Conservation (phyloP, 129 eudicot species). For the Deinandra increscens region DNA sequence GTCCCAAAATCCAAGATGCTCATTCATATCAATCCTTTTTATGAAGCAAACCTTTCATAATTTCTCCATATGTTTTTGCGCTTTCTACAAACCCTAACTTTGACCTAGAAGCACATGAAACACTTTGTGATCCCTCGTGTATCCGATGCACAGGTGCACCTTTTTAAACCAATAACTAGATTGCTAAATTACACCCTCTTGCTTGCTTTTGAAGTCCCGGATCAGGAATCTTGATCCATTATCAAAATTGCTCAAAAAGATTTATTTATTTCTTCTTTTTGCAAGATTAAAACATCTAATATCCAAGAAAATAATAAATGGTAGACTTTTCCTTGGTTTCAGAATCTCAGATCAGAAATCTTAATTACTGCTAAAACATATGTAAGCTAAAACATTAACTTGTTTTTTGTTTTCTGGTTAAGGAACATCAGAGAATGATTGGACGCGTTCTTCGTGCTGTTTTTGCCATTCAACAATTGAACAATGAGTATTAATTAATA, state of each 20-base stretch:
- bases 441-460: slow-evolving; percentile 12
- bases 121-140: too few species aligned
- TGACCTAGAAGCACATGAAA: too few species aligned
- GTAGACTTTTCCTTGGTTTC: background rate
- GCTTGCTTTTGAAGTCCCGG: slow-evolving; percentile 16
- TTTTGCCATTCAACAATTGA: background rate
- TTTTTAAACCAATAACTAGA: too few species aligned
- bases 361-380: slow-evolving; percentile 13
- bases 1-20: too few species aligned
- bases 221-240: background rate
- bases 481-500: background rate
- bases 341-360: background rate
- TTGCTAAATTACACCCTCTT: background rate
- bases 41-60: too few species aligned
- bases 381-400: background rate
- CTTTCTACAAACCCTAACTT: too few species aligned
- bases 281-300: background rate
- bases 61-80: too few species aligned
- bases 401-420: slow-evolving; percentile 8
- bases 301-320: background rate
- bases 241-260: background rate
- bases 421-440: slow-evolving; percentile 30
- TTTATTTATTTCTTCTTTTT: background rate
- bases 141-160: too few species aligned
- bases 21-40: too few species aligned